Evolutionary conservation across 768 basidiomycete genomes (phyloP).

Genomic region (Leccinum boreale): DNA sequence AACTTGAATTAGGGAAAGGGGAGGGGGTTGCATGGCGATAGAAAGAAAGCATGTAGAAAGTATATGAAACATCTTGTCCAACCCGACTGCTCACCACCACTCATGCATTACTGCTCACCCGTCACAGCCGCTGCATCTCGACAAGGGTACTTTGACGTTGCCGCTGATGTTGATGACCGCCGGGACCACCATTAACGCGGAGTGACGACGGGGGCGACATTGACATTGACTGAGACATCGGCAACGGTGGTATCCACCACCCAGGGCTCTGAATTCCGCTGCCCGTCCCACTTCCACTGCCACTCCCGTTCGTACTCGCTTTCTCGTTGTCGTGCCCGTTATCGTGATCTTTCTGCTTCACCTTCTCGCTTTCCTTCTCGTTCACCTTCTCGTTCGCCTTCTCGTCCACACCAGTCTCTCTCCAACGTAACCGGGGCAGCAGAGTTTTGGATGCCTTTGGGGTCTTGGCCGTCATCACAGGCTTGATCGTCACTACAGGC

Average conservation of each 20-base stretch:
- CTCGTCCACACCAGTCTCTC: background rate
- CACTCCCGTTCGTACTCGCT: conserved; percentile 1
- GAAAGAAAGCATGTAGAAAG: no score
- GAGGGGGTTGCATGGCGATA: no score
- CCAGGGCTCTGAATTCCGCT: background rate
- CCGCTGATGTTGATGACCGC: background rate
- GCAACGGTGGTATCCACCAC: background rate
- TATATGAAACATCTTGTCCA: no score
- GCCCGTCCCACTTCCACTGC: background rate
- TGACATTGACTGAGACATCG: background rate
- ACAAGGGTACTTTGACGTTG: conserved; percentile 2
- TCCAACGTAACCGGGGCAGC: background rate
- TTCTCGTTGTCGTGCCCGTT: background rate
- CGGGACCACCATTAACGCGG: background rate
- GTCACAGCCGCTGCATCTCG: conserved; percentile 3
- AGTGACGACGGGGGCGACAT: background rate
- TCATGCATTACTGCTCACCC: conserved; percentile 12
- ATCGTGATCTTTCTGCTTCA: background rate
- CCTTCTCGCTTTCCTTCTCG: background rate
- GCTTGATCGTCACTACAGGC: conserved; percentile 4
- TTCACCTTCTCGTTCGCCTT: background rate
- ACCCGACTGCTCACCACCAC: no score
- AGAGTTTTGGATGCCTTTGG: background rate
- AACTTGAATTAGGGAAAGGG: no score
- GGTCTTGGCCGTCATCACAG: background rate